These are phyloP conservation scores for Microcos paniculata DNA, from an alignment of 345 rosid genomes.

Conservation along the genomic window DNA sequence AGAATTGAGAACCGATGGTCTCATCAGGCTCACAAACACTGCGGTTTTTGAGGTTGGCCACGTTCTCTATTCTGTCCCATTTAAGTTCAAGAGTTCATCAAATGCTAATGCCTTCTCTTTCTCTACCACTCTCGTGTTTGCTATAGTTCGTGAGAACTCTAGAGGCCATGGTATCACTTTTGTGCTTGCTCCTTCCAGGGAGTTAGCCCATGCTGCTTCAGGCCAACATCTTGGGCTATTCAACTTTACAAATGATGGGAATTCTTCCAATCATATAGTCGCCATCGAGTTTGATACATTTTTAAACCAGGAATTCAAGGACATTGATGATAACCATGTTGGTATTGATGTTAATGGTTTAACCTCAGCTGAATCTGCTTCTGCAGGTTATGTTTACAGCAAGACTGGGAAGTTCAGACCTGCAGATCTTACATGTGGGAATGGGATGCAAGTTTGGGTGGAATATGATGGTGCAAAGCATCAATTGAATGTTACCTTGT, in stretches of 20 bases:
- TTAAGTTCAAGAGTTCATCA: slow-evolving; percentile 26
- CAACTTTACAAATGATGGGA: slow-evolving; percentile 20
- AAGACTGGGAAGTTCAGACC: slow-evolving; percentile 2
- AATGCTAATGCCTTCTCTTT: slow-evolving; percentile 27
- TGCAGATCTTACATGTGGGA: slow-evolving; percentile 30
- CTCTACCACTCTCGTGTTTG: slow-evolving; percentile 46
- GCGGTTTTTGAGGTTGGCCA: slow-evolving; percentile 32
- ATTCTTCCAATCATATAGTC: slow-evolving; percentile 32
- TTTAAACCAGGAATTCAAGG: slow-evolving; percentile 7
- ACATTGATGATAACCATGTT: slow-evolving; percentile 37
- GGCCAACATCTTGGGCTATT: slow-evolving; percentile 47
- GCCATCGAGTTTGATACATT: slow-evolving; percentile 61
- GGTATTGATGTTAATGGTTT: slow-evolving; percentile 53
- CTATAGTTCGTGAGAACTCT: slow-evolving; percentile 21
- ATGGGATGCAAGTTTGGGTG: slow-evolving; percentile 45
- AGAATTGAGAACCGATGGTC: slow-evolving; percentile 30
- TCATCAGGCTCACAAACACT: slow-evolving; percentile 40
- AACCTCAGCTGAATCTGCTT: not conserved
- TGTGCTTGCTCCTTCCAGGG: slow-evolving; percentile 32
- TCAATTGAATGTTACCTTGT: slow-evolving; percentile 36
- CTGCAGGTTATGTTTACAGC: slow-evolving; percentile 20
- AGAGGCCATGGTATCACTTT: slow-evolving; percentile 57
- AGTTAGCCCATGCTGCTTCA: slow-evolving; percentile 22
- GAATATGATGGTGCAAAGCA: slow-evolving; percentile 48
- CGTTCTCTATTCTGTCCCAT: slow-evolving; percentile 34